These are phyloP conservation scores for Urochloa ruziziensis DNA, from an alignment of 176 grass and related monocot genomes.

Conservation along the genomic window DNA sequence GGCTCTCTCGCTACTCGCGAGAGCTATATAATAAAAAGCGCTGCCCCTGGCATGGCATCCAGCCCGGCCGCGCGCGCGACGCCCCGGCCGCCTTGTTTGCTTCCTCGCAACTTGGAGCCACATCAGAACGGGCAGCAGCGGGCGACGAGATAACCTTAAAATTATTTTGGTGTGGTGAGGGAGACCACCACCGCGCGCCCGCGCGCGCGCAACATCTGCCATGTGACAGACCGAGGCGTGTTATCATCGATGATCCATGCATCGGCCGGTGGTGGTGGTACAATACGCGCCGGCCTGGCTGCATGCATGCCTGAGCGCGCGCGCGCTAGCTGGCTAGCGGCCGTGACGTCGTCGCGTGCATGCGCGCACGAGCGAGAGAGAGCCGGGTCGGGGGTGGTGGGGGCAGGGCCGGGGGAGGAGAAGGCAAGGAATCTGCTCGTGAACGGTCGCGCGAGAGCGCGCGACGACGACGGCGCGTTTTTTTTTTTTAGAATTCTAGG, in stretches of 20 bases:
- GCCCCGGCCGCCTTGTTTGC: background rate
- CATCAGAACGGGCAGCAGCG: background rate
- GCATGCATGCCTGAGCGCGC: background rate
- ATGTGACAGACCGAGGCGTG: too few species aligned
- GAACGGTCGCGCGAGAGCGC: too few species aligned
- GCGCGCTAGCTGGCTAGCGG: background rate
- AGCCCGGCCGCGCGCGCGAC: too few species aligned
- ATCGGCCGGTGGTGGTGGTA: background rate
- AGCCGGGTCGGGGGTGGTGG: background rate
- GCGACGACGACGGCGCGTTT: too few species aligned
- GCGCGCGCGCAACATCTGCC: too few species aligned
- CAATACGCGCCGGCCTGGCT: background rate
- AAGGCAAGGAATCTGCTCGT: constrained; percentile 43
- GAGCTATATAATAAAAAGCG: too few species aligned
- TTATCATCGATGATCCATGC: too few species aligned
- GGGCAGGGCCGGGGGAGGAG: background rate
- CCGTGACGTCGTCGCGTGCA: background rate
- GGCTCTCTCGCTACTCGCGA: too few species aligned
- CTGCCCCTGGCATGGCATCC: too few species aligned
- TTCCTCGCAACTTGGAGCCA: background rate
- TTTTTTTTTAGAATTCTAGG: too few species aligned
- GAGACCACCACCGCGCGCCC: too few species aligned
- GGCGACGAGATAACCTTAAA: background rate
- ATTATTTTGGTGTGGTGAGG: background rate
- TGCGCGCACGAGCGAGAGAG: background rate